Conservation (phyloP, 768 basidiomycete genomes). For the Cystofilobasidium capitatum region DNA sequence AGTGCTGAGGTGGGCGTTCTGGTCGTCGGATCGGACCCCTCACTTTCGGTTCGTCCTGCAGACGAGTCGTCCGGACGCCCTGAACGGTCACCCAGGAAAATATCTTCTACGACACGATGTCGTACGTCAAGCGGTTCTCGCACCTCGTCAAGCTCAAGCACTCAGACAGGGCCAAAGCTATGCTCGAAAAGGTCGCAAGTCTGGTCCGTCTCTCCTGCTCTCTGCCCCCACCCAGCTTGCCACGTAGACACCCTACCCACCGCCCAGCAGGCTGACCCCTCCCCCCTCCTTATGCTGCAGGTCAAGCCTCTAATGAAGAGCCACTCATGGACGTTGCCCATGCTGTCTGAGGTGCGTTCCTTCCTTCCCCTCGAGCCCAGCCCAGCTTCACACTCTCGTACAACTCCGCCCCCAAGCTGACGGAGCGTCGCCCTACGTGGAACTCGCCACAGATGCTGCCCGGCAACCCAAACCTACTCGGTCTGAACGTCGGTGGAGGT, state of each 20-base stretch:
- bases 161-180: slow-evolving; percentile 54
- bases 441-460: slow-evolving; percentile 68
- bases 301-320: slow-evolving; percentile 93
- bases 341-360: slow-evolving; percentile 50
- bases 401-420: slow-evolving; percentile 26
- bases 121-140: slow-evolving; percentile 13
- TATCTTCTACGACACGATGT: no score
- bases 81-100: no score
- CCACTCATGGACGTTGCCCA: slow-evolving; percentile 56
- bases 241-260: slow-evolving; percentile 30
- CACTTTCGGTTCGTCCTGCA: no score
- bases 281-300: slow-evolving; percentile 34
- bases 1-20: no score
- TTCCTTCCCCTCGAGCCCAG: background rate
- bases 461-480: slow-evolving; percentile 58
- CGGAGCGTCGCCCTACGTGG: slow-evolving; percentile 2
- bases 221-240: slow-evolving; percentile 31
- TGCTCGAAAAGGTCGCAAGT: slow-evolving; percentile 61
- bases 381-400: slow-evolving; percentile 1
- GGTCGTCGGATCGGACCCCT: no score
- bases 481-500: slow-evolving; percentile 58
- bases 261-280: background rate
- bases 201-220: slow-evolving; percentile 15
- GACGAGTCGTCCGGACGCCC: no score
- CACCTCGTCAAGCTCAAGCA: slow-evolving; percentile 19